Conservation (phyloP, 1,284 basidiomycete species). For the Leccinum subatratum region DNA sequence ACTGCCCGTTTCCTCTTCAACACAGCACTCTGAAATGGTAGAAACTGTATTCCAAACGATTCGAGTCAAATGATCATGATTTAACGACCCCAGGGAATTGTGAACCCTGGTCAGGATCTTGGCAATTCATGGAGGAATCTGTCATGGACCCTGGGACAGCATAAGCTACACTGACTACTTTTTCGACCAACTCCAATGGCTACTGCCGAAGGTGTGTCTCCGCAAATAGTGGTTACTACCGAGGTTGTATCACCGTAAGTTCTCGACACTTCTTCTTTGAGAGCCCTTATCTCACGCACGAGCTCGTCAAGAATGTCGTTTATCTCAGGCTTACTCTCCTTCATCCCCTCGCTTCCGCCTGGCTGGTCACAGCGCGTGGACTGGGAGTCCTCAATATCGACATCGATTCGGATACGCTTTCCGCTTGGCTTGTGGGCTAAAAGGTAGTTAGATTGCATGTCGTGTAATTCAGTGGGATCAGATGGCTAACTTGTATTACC, state of each 20-base stretch:
- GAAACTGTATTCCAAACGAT: no score
- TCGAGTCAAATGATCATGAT: no score
- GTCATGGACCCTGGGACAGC: background rate
- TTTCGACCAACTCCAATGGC: background rate
- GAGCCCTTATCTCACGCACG: background rate
- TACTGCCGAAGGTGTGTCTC: background rate
- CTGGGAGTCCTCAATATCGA: background rate
- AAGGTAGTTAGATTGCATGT: no score
- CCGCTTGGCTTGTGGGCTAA: background rate
- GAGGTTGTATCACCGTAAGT: background rate
- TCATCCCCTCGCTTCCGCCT: background rate
- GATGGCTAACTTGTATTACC: background rate
- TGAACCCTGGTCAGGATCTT: background rate
- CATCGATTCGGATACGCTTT: background rate
- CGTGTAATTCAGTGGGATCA: background rate
- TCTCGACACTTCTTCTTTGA: background rate
- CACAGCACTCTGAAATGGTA: no score
- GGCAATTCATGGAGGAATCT: no score
- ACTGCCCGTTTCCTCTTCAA: no score
- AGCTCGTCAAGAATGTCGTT: background rate
- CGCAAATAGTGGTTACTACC: background rate
- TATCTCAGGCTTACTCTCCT: background rate
- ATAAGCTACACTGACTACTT: background rate
- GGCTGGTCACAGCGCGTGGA: background rate
- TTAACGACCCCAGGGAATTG: background rate